Conservation (phyloP, 2,329 filamentous ascomycete species). For the Trichophyton equinum region DNA sequence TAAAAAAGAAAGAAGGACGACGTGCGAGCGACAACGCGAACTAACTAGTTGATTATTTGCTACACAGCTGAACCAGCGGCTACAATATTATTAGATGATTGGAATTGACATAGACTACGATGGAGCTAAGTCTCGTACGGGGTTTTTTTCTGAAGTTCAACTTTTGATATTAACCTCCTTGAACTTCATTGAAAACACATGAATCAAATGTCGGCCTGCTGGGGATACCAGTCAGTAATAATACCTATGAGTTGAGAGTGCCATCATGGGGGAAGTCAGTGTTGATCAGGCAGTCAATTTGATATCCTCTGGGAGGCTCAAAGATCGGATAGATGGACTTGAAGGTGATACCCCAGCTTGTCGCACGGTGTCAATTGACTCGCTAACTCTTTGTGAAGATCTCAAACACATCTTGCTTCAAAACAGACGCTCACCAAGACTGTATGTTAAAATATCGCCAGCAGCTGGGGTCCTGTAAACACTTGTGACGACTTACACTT, state of each 20-base stretch:
- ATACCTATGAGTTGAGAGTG: neutral
- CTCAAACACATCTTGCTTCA: constrained; percentile 45
- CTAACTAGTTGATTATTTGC: neutral
- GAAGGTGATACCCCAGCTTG: constrained; percentile 24
- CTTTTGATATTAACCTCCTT: neutral
- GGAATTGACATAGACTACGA: neutral
- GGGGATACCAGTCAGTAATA: neutral
- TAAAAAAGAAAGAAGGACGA: neutral
- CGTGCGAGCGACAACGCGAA: neutral
- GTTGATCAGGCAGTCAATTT: constrained; percentile 31
- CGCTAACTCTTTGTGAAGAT: constrained; percentile 24
- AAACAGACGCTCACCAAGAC: constrained; percentile 33
- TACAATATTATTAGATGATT: neutral
- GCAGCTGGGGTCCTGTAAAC: neutral
- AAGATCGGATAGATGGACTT: constrained; percentile 40
- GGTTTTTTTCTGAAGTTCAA: neutral
- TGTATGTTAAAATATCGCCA: constrained; percentile 20
- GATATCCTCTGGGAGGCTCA: constrained; percentile 32
- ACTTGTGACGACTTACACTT: constrained; percentile 4
- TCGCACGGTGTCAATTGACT: neutral
- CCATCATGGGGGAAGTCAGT: constrained; percentile 31
- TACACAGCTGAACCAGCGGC: too few species aligned
- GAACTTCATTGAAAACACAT: neutral
- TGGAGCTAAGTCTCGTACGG: neutral
- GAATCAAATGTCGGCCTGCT: neutral